Base-by-base conservation (phyloP, 2,329 filamentous ascomycete genomes). In the Magnaporthiopsis incrustans region DNA sequence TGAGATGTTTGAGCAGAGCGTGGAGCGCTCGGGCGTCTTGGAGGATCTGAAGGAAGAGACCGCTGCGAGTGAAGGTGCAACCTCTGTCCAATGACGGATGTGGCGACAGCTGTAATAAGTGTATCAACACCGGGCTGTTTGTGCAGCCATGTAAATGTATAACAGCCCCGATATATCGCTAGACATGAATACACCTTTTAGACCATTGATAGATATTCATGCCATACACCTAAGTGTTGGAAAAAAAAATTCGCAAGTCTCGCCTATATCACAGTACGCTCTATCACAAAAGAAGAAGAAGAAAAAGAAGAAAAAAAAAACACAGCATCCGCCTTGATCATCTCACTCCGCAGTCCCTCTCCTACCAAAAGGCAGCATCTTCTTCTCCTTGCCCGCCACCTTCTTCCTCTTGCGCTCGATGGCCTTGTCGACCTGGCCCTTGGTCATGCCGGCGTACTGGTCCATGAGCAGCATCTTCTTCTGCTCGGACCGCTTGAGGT, bases 341-440 rank as follows among this genome's bases (percentile, higher is more conserved):
- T 57, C 30, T 66, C 67, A 65, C 68, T 66, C 67, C 66, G 69
- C 71, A 56, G 65, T 70, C 27, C 73, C 75, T 66, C 85, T 78
- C 67, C 84, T 77, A 61, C 77, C 78, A 72, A 78, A 76, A 0
- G 87, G 87, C 82, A 93, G 79, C 67, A 86, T 83, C 78, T 86
- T 96, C 79, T 90, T 90, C 82, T 98, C 95, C 80, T 89, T 94
- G 12, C 85, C 81, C 0, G 90, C 86, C 63, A 91, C 81, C 88
- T 97, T 97, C 88, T 97, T 97, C 76, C 92, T 81, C 78, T 89
- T 87, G 73, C 91, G 83, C 81, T 96, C 92, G 71, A 98, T 91
- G 18, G 89, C 87, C 78, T 88, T 89, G 73, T 96, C 90, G 66
- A 92, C 85, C 77, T 97, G 88, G 74, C 88, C 89, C 73, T 89